Conservation (phyloP, 2,329 filamentous ascomycete species). For the Botrytis fragariae region DNA sequence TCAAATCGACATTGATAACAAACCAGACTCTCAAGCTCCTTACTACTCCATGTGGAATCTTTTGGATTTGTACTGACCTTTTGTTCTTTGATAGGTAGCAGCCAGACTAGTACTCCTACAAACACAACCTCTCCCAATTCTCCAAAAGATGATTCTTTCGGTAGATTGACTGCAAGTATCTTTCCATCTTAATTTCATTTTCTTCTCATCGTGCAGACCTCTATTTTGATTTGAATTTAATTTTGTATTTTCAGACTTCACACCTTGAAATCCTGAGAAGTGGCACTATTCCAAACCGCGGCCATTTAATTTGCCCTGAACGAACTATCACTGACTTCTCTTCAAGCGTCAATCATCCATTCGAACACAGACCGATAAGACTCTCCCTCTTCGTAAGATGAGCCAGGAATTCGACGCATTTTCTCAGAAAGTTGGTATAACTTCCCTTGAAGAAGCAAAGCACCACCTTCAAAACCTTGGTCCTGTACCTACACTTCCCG, state of each 20-base stretch:
- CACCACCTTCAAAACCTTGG: conserved; percentile 10
- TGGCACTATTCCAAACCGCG: neutral
- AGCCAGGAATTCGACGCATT: conserved; percentile 2
- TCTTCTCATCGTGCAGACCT: neutral
- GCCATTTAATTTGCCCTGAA: neutral
- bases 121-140: neutral
- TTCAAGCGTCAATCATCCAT: conserved; percentile 1
- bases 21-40: neutral
- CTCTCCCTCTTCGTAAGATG: neutral
- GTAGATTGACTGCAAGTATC: conserved; percentile 11
- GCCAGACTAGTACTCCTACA: conserved; percentile 3
- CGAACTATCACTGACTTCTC: neutral
- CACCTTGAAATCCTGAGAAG: no score
- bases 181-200: neutral
- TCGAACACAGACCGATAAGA: neutral
- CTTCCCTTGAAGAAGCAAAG: conserved; percentile 6
- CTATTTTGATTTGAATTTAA: neutral
- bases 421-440: conserved; percentile 2
- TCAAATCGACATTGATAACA: neutral
- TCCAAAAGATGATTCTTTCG: neutral
- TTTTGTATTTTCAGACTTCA: neutral
- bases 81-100: neutral
- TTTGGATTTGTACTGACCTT: neutral
- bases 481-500: neutral
- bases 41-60: neutral